Evolutionary conservation across 2,329 filamentous ascomycete species (phyloP), one percentile per base, ranked within the genome.

Genomic region (Helminthosporium solani): DNA sequence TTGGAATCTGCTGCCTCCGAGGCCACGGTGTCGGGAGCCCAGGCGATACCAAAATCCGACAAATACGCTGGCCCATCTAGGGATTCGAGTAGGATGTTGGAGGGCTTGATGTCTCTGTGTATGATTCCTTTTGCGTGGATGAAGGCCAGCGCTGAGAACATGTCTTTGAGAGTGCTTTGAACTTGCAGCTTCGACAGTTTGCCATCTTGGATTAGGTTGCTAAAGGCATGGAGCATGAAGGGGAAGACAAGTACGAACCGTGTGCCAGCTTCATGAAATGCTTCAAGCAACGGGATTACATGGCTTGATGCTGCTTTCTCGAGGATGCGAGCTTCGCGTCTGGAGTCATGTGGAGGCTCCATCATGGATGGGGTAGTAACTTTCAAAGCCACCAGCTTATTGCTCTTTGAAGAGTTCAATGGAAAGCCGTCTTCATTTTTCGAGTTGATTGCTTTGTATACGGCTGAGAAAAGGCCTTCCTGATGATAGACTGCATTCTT

Each of bases 31-130:
- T 77, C 68, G 2, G 86, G 81, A 55, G 86, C 83, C 90, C 90
- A 96, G 7, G 91, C 83, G 31, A 94, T 95, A 40, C 94, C 92
- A 72, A 99, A 97, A 68, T 99, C 94, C 28, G 89, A 84, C 2
- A 99, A 78, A 57, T 85, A 87, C 3, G 88, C 88, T 3, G 89
- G 87, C 0, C 87, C 88, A 5, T 79, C 74, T 0, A 79, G 73
- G 0, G 85, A 82, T 33, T 79, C 74, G 36, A 96, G 78, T 7
- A 96, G 76, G 28, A 99, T 79, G 42, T 96, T 95, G 0, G 90
- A 90, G 0, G 94, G 94, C 64, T 99, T 99, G 64, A 99, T 75
- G 64, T 99, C 94, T 46, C 94, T 85, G 67, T 99, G 94, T 44
- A 99, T 86, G 47, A 99, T 90, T 7, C 83, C 86, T 19, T 82